Evolutionary conservation across 805 yeast genomes (phyloP).

Genomic region (Candida anglica): DNA sequence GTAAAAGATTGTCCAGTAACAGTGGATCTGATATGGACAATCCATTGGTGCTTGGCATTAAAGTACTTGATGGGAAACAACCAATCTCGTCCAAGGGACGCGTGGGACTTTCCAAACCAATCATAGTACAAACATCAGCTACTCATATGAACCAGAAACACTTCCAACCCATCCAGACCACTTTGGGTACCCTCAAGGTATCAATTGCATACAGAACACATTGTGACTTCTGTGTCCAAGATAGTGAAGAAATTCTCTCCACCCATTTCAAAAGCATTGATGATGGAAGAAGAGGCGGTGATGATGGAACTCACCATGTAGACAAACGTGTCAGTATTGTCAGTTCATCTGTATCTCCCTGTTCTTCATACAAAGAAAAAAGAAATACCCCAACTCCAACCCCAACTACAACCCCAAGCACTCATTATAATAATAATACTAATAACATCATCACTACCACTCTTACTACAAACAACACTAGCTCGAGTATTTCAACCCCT

Average conservation of each 20-base stretch:
- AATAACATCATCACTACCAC: background rate
- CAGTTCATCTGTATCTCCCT: slow-evolving; percentile 24
- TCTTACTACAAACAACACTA: background rate
- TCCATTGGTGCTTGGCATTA: slow-evolving; percentile 49
- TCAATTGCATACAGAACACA: slow-evolving; percentile 79
- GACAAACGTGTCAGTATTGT: slow-evolving; percentile 11
- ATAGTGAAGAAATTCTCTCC: slow-evolving; percentile 61
- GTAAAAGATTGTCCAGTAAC: slow-evolving; percentile 22
- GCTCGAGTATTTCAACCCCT: slow-evolving; percentile 9
- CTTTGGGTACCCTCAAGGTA: slow-evolving; percentile 67
- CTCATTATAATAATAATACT: background rate
- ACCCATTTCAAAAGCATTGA: slow-evolving; percentile 53
- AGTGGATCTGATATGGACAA: background rate
- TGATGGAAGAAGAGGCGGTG: slow-evolving; percentile 11
- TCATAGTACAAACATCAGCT: slow-evolving; percentile 38
- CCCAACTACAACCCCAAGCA: background rate
- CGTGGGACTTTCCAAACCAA: slow-evolving; percentile 73
- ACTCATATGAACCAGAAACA: slow-evolving; percentile 56
- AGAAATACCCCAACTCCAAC: background rate
- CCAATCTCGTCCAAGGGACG: slow-evolving; percentile 81
- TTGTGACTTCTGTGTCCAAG: slow-evolving; percentile 61
- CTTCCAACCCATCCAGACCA: slow-evolving; percentile 70
- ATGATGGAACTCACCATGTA: slow-evolving; percentile 6
- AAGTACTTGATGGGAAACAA: slow-evolving; percentile 71
- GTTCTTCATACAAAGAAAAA: slow-evolving; percentile 11